These are phyloP conservation scores for Jatropha podagrica DNA, from an alignment of 441 rosid genomes.

Conservation along the genomic window DNA sequence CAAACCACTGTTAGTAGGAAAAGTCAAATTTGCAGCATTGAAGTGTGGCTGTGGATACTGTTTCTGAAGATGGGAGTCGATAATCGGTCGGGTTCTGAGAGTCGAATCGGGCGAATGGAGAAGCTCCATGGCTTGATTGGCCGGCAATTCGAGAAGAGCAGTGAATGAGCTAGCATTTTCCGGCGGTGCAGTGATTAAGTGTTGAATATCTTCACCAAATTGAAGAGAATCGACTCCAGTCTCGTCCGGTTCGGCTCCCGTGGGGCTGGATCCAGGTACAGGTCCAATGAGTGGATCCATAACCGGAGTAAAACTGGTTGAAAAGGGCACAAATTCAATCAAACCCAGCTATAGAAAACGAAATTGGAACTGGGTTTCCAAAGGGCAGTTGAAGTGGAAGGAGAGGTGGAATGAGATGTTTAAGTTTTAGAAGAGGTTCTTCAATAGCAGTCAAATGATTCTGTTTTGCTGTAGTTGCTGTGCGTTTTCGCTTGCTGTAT, in stretches of 20 bases:
- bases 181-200: conserved; percentile 47
- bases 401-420: neutral
- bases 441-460: conserved; percentile 6
- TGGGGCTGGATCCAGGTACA: conserved; percentile 21
- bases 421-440: neutral
- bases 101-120: conserved; percentile 59
- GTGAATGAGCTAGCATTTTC: conserved; percentile 71
- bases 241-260: neutral
- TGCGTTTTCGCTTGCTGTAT: no score
- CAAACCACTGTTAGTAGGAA: conserved; percentile 43
- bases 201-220: conserved; percentile 61
- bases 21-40: conserved; percentile 35
- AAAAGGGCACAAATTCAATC: neutral
- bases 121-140: conserved; percentile 74
- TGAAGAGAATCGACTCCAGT: conserved; percentile 55
- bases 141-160: conserved; percentile 84
- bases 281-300: conserved; percentile 22
- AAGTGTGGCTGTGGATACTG: conserved; percentile 17
- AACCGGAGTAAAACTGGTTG: neutral
- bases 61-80: conserved; percentile 19
- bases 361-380: neutral
- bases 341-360: conserved; percentile 3
- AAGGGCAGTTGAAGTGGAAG: neutral
- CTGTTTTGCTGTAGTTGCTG: neutral
- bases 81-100: conserved; percentile 25